Evolutionary conservation across 306 rosid genomes (phyloP), one percentile per base, ranked within the genome.

Genomic region (Prunus salicina): DNA sequence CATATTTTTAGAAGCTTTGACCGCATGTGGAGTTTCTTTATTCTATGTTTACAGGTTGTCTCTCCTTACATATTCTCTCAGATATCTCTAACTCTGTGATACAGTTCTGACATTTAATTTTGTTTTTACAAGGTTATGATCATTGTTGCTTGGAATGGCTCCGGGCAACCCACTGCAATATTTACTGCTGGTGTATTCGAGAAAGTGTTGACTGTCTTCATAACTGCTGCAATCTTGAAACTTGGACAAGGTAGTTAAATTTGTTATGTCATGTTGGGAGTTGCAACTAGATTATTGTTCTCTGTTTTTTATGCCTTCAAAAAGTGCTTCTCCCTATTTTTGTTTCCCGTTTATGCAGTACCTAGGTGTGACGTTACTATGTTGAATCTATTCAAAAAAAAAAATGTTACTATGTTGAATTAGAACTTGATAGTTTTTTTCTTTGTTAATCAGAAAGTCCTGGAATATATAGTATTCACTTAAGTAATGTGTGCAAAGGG

Each of bases 1-100:
- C 98, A 95, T 88, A 58, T 91, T 76, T 95, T 92, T 85, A 85
- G 98, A 90, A 95, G 98, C 89, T 95, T 95, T 86, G 98, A 95
- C 63, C 93, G 98, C 66, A 89, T 95, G 98, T 95, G 98, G 98
- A 77, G 93, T 80, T 95, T 95, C 79, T 95, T 95, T 84, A 89
- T 95, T 65, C 84, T 95, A 34, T 85, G 92, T 82, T 89, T 95
- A 79, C 97, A 95, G 98, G 98, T 95, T n/a, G 30, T 76, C 60
- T 81, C 53, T 14, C 19, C 57, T 67, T 80, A 75, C 47, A 13
- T 69, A 9, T 87, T 64, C 28, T 24, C 41, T 71, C 60, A 47
- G 60, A 24, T 77, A 51, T 61, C 55, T 71, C 67, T 18, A 60
- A 46, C 47, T 56, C 25, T 77, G 30, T 79, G 60, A 47, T 46